Evolutionary conservation across 306 rosid species (phyloP).

Genomic region (Corylus heterophylla): DNA sequence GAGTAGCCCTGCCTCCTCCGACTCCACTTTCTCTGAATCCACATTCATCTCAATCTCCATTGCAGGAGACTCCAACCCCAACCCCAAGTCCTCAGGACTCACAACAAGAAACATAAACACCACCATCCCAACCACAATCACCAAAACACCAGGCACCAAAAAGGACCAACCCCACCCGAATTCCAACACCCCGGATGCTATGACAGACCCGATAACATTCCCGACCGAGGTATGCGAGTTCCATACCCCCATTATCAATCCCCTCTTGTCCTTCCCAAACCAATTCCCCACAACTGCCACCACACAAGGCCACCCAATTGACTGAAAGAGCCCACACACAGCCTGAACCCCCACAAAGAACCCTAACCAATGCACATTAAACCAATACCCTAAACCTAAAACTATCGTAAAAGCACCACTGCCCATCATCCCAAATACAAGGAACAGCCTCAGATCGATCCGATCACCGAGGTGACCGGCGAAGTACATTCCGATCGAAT

Average conservation of each 20-base stretch:
- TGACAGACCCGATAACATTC: constrained; percentile 73
- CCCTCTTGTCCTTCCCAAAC: constrained; percentile 81
- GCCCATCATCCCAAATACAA: constrained; percentile 83
- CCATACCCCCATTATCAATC: constrained; percentile 93
- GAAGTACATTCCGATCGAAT: constrained; percentile 81
- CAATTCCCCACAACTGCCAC: constrained; percentile 88
- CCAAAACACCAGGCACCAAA: constrained; percentile 73
- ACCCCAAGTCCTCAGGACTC: constrained; percentile 66
- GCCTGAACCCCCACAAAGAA: constrained; percentile 73
- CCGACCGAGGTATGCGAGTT: constrained; percentile 91
- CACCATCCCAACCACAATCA: constrained; percentile 61
- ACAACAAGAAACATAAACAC: constrained; percentile 79
- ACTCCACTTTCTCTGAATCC: constrained; percentile 44
- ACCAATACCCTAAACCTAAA: constrained; percentile 91
- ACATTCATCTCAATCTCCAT: constrained; percentile 54
- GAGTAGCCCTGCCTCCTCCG: constrained; percentile 72
- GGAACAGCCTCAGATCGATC: constrained; percentile 77
- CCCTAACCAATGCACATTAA: constrained; percentile 67
- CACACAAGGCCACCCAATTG: constrained; percentile 99
- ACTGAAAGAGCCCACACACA: constrained; percentile 84
- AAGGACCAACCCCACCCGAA: constrained; percentile 99
- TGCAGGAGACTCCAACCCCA: constrained; percentile 45
- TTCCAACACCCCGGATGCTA: constrained; percentile 76
- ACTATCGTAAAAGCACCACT: constrained; percentile 73
- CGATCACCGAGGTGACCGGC: constrained; percentile 86